Percentiles rank a stretch among this genome's conserved stretches.
Conservation (phyloP, 2,329 filamentous ascomycete genomes). For the Ophiostoma ulmi region DNA sequence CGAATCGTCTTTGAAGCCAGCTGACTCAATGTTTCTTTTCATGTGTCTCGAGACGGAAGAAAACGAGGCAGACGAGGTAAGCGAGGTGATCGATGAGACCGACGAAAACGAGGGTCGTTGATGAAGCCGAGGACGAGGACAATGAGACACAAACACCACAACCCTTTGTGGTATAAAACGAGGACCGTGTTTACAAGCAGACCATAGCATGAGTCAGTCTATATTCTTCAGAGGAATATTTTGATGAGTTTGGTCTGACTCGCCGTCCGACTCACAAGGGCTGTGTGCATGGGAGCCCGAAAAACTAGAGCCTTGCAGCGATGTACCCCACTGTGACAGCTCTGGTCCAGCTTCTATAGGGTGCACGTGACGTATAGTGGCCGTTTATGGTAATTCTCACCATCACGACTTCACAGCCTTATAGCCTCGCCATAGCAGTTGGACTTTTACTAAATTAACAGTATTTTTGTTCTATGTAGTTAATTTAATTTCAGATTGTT, state of each 20-base stretch:
- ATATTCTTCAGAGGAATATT: not conserved
- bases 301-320: slow-evolving; percentile 17
- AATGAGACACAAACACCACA: not conserved
- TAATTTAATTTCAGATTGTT: not conserved
- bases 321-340: slow-evolving; percentile 16
- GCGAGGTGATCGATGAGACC: not conserved
- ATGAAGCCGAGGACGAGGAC: not conserved
- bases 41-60: slow-evolving; percentile 16
- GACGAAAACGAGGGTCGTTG: too few relatives aligned
- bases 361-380: slow-evolving; percentile 17
- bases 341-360: not conserved
- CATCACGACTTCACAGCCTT: slow-evolving; percentile 14
- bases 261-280: not conserved
- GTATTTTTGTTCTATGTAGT: not conserved
- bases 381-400: not conserved
- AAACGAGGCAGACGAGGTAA: not conserved
- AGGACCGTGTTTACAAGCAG: slow-evolving; percentile 1
- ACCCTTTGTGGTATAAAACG: not conserved
- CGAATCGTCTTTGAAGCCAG: not conserved
- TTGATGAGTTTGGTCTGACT: not conserved
- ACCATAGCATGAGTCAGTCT: slow-evolving; percentile 23
- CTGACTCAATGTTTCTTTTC: slow-evolving; percentile 26
- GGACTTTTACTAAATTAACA: not conserved
- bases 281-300: not conserved
- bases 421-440: not conserved